phyloP scores from a whole-genome alignment of 176 grass and related monocot genomes.

The Oryza officinalis region DNA sequence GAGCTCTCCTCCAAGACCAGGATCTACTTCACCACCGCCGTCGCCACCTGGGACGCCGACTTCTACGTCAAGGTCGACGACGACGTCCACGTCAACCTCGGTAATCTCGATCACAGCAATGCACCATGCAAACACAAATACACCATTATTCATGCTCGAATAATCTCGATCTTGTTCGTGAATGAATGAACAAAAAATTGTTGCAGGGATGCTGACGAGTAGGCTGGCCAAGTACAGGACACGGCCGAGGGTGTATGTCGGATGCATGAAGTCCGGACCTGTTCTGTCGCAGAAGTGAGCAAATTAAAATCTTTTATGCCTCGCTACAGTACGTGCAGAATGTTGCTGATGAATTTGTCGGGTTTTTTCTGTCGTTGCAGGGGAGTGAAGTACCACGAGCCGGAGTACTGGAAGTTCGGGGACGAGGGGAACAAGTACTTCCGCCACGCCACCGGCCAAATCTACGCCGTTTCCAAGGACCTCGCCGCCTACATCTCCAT shows the following conservation, averaged over 20 bases:
- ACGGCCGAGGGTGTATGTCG: conserved; percentile 77
- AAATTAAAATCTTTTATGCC: neutral
- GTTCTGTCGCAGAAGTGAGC: conserved; percentile 84
- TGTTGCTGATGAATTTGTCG: neutral
- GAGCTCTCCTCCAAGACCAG: conserved; percentile 87
- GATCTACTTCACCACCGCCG: conserved; percentile 76
- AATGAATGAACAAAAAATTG: neutral
- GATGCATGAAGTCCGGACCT: conserved; percentile 95
- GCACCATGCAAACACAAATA: neutral
- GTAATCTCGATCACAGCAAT: conserved; percentile 10
- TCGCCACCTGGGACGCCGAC: conserved; percentile 89
- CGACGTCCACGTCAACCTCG: conserved; percentile 96
- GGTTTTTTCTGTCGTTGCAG: conserved; percentile 23
- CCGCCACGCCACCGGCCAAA: conserved; percentile 92
- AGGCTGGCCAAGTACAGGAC: conserved; percentile 61
- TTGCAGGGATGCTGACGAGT: conserved; percentile 67
- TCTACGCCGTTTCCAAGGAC: conserved; percentile 95
- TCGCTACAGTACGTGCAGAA: neutral
- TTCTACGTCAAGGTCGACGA: conserved; percentile 99
- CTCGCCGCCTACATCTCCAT: conserved; percentile 88
- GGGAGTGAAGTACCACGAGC: conserved; percentile 92
- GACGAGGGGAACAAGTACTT: conserved; percentile 93
- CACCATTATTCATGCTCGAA: no score
- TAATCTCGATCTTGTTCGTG: neutral
- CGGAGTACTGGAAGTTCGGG: conserved; percentile 97